phyloP scores from a whole-genome alignment of 1,139 yeast genomes.

The Geotrichum aggregatum region DNA sequence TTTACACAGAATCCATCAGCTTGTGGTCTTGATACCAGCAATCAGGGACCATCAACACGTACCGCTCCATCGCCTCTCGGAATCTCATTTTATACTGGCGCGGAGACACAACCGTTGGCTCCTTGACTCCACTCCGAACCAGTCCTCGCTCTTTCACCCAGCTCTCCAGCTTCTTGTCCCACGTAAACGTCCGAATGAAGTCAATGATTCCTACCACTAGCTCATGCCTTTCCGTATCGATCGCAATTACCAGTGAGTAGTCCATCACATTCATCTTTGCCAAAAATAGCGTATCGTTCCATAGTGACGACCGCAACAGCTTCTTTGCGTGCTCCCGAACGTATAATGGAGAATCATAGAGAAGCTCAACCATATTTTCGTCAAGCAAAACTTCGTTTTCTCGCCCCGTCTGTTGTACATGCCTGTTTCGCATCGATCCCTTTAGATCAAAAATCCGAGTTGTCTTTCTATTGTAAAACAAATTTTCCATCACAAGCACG shows the following conservation, averaged over 20 bases:
- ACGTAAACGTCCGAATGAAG: conserved; percentile 90
- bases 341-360: conserved; percentile 91
- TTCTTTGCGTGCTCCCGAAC: conserved; percentile 90
- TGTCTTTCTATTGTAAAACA: conserved; percentile 80
- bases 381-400: conserved; percentile 92
- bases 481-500: conserved; percentile 90
- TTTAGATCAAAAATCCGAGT: conserved; percentile 81
- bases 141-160: conserved; percentile 96
- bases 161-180: conserved; percentile 97
- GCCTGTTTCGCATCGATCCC: conserved; percentile 97
- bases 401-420: conserved; percentile 92
- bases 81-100: conserved; percentile 89
- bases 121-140: conserved; percentile 81
- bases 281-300: conserved; percentile 90
- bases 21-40: conserved; percentile 21
- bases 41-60: conserved; percentile 91
- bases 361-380: conserved; percentile 97
- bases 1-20: background rate
- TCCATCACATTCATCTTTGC: conserved; percentile 99
- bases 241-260: conserved; percentile 89
- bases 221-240: conserved; percentile 64
- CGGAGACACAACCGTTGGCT: conserved; percentile 96
- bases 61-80: conserved; percentile 96
- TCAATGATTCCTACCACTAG: conserved; percentile 93
- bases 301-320: conserved; percentile 76